These are phyloP conservation scores for Saccharomycopsis fermentans DNA, from an alignment of 805 yeast genomes.

Conservation along the genomic window DNA sequence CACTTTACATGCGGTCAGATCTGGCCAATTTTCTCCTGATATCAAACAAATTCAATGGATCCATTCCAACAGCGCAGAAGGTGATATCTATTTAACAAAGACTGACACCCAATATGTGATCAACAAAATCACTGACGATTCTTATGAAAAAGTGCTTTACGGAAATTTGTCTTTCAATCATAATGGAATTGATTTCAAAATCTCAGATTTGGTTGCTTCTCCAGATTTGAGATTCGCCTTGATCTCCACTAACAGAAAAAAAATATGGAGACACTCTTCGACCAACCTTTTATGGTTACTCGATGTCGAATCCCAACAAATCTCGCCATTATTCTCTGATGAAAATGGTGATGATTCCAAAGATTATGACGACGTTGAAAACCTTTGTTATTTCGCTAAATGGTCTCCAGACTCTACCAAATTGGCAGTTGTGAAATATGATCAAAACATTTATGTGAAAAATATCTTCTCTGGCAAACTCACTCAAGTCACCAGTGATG, in stretches of 20 bases:
- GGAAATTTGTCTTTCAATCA: conserved; percentile 37
- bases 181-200: conserved; percentile 31
- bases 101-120: conserved; percentile 42
- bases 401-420: conserved; percentile 69
- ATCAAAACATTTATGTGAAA: conserved; percentile 55
- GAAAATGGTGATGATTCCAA: not conserved
- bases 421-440: conserved; percentile 52
- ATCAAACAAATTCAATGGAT: conserved; percentile 64
- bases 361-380: conserved; percentile 19
- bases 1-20: conserved; percentile 38
- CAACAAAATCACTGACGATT: conserved; percentile 28
- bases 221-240: conserved; percentile 54
- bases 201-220: conserved; percentile 51
- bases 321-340: conserved; percentile 20
- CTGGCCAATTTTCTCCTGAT: conserved; percentile 46
- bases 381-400: conserved; percentile 33
- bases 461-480: conserved; percentile 17
- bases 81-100: conserved; percentile 56
- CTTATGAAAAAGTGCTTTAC: conserved; percentile 38
- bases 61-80: conserved; percentile 33
- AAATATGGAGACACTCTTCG: conserved; percentile 48
- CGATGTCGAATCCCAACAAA: conserved; percentile 23
- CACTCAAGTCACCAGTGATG: conserved; percentile 39
- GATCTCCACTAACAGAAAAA: conserved; percentile 48
- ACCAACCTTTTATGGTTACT: conserved; percentile 35